Evolutionary conservation across 108 stramenopile genomes (phyloP).

Genomic region (Fistulifera solaris): DNA sequence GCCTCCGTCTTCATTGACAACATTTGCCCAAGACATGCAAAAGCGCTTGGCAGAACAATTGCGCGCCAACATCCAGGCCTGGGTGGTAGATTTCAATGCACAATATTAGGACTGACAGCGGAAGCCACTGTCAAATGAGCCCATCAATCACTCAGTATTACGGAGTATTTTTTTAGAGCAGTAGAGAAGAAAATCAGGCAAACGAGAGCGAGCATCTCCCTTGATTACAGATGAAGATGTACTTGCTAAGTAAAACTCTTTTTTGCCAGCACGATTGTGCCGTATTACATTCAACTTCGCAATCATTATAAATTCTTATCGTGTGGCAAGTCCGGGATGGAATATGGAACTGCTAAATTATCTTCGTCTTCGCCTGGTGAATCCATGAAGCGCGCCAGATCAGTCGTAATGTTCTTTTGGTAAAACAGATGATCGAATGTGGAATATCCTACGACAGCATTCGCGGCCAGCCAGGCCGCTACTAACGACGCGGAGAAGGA

Average conservation of each 20-base stretch:
- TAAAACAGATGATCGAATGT: conserved; percentile 65
- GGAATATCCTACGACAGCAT: conserved; percentile 75
- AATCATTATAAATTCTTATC: no score
- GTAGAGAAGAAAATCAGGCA: no score
- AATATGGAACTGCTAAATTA: conserved; percentile 62
- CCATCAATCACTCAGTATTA: no score
- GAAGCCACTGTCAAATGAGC: no score
- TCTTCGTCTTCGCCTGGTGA: conserved; percentile 41
- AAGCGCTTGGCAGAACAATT: conserved; percentile 34
- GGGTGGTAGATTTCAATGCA: conserved; percentile 70
- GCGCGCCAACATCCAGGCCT: conserved; percentile 47
- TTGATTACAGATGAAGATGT: no score
- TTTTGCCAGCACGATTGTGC: no score
- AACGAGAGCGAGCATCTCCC: no score
- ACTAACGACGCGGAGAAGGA: conserved; percentile 71
- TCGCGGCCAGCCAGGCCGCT: conserved; percentile 77
- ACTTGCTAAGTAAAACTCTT: no score
- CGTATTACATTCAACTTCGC: no score
- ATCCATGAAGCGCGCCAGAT: conserved; percentile 50
- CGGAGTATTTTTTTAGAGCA: no score
- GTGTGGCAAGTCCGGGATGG: no score
- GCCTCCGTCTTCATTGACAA: conserved; percentile 17
- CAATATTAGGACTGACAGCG: conserved; percentile 33
- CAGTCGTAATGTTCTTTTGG: conserved; percentile 76
- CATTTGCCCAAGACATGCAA: conserved; percentile 25